Conservation (phyloP, 2,329 filamentous ascomycete species). For the Leptographium flavum region DNA sequence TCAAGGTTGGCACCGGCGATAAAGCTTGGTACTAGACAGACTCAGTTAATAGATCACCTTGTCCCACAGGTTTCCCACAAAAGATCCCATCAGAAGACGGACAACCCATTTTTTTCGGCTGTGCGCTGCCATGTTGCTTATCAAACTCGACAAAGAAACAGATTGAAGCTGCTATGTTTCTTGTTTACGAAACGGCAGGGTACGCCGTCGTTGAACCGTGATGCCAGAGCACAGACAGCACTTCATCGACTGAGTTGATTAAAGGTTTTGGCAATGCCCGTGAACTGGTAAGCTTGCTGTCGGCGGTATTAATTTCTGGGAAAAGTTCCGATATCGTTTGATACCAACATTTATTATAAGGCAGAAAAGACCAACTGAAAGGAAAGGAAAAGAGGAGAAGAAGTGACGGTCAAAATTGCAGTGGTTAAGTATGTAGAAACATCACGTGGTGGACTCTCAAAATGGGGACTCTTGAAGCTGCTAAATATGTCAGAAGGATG, state of each 20-base stretch:
- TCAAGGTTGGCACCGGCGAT: slow-evolving; percentile 10
- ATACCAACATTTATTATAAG: too few species aligned
- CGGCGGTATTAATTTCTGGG: too few species aligned
- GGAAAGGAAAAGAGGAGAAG: too few species aligned
- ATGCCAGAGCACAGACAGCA: slow-evolving; percentile 4
- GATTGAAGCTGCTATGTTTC: slow-evolving; percentile 1
- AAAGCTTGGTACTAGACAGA: not conserved
- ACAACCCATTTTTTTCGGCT: slow-evolving; percentile 12
- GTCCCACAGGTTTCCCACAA: slow-evolving; percentile 12
- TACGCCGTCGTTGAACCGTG: not conserved
- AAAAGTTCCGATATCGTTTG: too few species aligned
- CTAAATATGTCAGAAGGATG: too few species aligned
- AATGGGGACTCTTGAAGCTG: too few species aligned
- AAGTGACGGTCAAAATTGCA: too few species aligned
- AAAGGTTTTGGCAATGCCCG: too few species aligned
- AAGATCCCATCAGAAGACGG: slow-evolving; percentile 13
- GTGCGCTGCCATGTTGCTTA: not conserved
- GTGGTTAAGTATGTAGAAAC: too few species aligned
- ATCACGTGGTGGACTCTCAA: too few species aligned
- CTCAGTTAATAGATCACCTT: slow-evolving; percentile 16
- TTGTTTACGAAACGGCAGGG: slow-evolving; percentile 1
- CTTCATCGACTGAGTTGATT: slow-evolving; percentile 2
- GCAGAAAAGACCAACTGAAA: too few species aligned
- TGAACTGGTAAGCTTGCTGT: too few species aligned
- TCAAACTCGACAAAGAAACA: slow-evolving; percentile 6